A percentile compares a stretch with the other conserved stretches of the same genome.
phyloP scores from a whole-genome alignment of 768 basidiomycete genomes.

The Lentinula guzmanii region DNA sequence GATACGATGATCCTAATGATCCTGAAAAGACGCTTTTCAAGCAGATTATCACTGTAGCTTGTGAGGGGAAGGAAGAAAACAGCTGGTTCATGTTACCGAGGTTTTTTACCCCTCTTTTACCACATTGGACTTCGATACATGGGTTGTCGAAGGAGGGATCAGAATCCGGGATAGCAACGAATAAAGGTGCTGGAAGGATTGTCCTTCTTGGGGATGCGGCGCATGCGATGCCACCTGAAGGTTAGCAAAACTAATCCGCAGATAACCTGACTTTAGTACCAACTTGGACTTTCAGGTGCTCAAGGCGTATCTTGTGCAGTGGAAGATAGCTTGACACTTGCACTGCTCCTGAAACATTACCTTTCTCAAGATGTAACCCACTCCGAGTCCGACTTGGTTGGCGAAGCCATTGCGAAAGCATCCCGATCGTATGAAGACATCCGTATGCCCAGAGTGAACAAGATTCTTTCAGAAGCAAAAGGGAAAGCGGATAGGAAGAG shows the following conservation, averaged over 20 bases:
- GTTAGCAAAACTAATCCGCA: background rate
- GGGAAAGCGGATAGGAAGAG: constrained; percentile 1
- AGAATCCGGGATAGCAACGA: background rate
- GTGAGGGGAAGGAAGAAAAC: background rate
- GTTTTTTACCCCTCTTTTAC: background rate
- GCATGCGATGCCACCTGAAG: constrained; percentile 3
- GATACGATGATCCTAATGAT: background rate
- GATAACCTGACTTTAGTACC: background rate
- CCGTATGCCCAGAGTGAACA: background rate
- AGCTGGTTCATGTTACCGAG: background rate
- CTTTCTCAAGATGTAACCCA: background rate
- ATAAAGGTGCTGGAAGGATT: background rate
- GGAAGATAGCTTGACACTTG: constrained; percentile 1
- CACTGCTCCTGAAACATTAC: background rate
- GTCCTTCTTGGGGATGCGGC: background rate
- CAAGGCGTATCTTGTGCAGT: constrained; percentile 1
- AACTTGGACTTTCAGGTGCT: background rate
- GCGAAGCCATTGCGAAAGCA: background rate
- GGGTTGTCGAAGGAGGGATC: background rate
- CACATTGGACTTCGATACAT: constrained; percentile 1
- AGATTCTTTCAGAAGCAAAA: background rate
- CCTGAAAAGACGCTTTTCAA: background rate
- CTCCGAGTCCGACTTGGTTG: background rate
- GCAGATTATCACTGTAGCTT: background rate
- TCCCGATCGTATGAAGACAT: background rate